phyloP scores from a whole-genome alignment of 2,329 filamentous ascomycete species.

The Pyrenochaeta sp. region DNA sequence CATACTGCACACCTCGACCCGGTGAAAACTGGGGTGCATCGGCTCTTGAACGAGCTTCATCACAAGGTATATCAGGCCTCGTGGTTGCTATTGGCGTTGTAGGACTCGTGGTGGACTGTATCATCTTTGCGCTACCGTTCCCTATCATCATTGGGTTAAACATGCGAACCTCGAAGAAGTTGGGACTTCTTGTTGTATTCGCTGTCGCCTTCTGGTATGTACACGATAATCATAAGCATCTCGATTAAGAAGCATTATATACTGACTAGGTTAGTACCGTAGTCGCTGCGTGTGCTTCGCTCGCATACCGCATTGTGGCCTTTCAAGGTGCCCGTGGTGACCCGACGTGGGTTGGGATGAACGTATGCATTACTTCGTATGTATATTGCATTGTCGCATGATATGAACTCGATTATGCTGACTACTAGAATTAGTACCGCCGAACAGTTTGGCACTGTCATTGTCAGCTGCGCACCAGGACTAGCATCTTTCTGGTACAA shows the following conservation, averaged over 20 bases:
- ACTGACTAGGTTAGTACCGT: neutral
- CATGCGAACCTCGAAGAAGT: slow-evolving; percentile 1
- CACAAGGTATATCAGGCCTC: neutral
- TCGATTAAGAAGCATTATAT: neutral
- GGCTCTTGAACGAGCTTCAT: neutral
- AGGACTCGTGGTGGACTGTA: slow-evolving; percentile 4
- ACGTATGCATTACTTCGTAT: neutral
- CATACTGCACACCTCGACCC: slow-evolving; percentile 3
- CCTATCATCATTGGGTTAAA: slow-evolving; percentile 4
- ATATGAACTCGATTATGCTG: neutral
- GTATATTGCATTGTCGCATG: neutral
- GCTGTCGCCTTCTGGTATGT: neutral
- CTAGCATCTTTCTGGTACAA: slow-evolving; percentile 13
- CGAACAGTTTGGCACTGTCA: slow-evolving; percentile 13
- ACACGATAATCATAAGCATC: neutral
- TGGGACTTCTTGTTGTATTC: slow-evolving; percentile 6
- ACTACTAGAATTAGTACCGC: slow-evolving; percentile 1
- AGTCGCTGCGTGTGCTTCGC: neutral
- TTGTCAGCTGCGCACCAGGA: slow-evolving; percentile 10
- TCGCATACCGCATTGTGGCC: neutral
- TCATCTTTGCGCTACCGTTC: slow-evolving; percentile 11
- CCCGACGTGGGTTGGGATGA: neutral
- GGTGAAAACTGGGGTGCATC: slow-evolving; percentile 6
- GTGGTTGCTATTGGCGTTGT: neutral
- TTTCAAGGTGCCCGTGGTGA: neutral